phyloP scores from a whole-genome alignment of 2,329 filamentous ascomycete species.

The Anthostomella pinea region DNA sequence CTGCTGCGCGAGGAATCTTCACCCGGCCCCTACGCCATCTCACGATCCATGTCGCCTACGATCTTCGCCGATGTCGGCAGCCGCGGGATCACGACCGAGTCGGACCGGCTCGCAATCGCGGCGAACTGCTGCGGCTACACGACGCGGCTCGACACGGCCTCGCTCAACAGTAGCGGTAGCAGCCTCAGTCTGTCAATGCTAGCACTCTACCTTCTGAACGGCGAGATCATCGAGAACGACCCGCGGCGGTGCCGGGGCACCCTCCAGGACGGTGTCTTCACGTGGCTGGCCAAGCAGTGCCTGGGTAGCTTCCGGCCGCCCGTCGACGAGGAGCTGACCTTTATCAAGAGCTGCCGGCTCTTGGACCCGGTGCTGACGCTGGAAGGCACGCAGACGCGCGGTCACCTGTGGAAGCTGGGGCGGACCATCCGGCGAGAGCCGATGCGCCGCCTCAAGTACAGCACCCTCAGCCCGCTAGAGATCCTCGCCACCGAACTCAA shows the following conservation, averaged over 20 bases:
- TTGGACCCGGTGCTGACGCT: conserved; percentile 21
- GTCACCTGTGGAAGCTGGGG: conserved; percentile 27
- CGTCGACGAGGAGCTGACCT: conserved; percentile 24
- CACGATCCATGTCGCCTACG: conserved; percentile 29
- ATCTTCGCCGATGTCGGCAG: conserved; percentile 26
- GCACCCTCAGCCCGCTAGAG: conserved; percentile 19
- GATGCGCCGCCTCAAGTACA: conserved; percentile 21
- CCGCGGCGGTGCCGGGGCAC: conserved; percentile 15
- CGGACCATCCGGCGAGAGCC: conserved; percentile 23
- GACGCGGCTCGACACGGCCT: conserved; percentile 23
- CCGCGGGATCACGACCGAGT: conserved; percentile 23
- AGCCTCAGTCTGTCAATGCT: conserved; percentile 28
- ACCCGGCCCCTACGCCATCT: conserved; percentile 12
- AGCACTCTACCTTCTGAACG: conserved; percentile 28
- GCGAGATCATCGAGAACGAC: conserved; percentile 30
- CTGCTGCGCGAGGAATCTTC: conserved; percentile 22
- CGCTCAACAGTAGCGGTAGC: conserved; percentile 16
- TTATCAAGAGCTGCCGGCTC: conserved; percentile 30
- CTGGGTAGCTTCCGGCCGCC: conserved; percentile 26
- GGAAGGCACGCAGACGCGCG: conserved; percentile 20
- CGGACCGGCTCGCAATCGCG: conserved; percentile 29
- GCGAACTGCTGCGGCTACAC: conserved; percentile 28
- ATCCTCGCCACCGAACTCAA: conserved; percentile 23
- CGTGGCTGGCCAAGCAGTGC: conserved; percentile 26
- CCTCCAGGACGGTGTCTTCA: conserved; percentile 21